Conservation (phyloP, 495 filamentous ascomycete genomes). For the Aspergillus olivimuriae region DNA sequence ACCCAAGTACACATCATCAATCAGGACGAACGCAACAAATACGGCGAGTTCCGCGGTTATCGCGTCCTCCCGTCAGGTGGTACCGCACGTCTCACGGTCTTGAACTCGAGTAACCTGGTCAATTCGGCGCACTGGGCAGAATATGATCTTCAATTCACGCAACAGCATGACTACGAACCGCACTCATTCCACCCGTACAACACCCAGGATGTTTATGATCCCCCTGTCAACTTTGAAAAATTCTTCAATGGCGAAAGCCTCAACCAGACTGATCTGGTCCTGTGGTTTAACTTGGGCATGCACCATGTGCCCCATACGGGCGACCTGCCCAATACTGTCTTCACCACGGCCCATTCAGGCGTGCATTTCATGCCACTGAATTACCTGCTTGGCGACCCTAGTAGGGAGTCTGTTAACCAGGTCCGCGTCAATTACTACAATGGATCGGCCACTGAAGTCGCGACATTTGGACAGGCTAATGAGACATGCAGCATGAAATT, state of each 20-base stretch:
- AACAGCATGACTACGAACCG: constrained; percentile 50
- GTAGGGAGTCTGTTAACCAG: constrained; percentile 28
- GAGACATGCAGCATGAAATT: constrained; percentile 15
- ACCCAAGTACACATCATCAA: constrained; percentile 48
- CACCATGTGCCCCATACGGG: constrained; percentile 52
- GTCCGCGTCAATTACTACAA: constrained; percentile 36
- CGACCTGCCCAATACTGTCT: constrained; percentile 49
- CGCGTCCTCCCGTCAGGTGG: constrained; percentile 39
- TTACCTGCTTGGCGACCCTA: constrained; percentile 27
- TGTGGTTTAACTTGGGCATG: constrained; percentile 41
- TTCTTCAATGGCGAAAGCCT: constrained; percentile 51
- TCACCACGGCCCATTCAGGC: constrained; percentile 39
- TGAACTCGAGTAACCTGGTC: constrained; percentile 40
- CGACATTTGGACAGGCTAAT: constrained; percentile 30
- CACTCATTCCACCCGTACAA: constrained; percentile 39
- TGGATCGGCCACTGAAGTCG: constrained; percentile 24
- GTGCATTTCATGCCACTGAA: constrained; percentile 44
- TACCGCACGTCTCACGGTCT: constrained; percentile 40
- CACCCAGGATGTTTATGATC: constrained; percentile 38
- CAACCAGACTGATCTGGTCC: constrained; percentile 45
- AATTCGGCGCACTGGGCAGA: constrained; percentile 43
- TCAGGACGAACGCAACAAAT: constrained; percentile 42
- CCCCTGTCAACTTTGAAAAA: constrained; percentile 47
- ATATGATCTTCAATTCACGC: constrained; percentile 44
- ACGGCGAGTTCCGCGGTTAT: constrained; percentile 52